Base-by-base conservation (phyloP, 257 asterid species). In the Linderniella brevidens region DNA sequence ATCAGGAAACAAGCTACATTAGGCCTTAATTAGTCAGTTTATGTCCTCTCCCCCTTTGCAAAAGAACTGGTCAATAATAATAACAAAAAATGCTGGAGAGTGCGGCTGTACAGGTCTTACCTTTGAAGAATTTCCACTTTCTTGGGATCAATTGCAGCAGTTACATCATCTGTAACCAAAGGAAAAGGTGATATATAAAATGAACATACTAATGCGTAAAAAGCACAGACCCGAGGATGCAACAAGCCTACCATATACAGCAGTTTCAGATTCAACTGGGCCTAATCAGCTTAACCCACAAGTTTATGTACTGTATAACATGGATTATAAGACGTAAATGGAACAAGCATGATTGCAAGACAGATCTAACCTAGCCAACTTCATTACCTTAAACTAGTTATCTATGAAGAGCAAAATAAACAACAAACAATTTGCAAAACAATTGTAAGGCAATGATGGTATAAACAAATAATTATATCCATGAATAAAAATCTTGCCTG, bases 121-220 rank as follows among this genome's bases (percentile, higher is more conserved):
- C 98, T 76, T 58, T 78, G 86, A 62, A 88, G 93, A 61, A 84
- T 84, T 61, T 88, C 93, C 57, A 81, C 92, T 53, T 80, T 88
- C 56, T 76, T 74, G 51, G 94, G 94, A 78, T 88, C 94, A 64
- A 88, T 75, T 37, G 86, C 87, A 62, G 92, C 78, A 60, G 84
- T 74, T 38, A 88, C 85, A 57, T 77, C 85, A 60, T 78, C 96
- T 88, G 92, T 35, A 43, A 67, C 50, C 39, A 43, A 42, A 53
- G 51, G 67, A 58, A 5, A 29, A 43, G 60, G 53, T 49, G 43
- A 53, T 54, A 55, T 43, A 46, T 58, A 44, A n/a, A n/a, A 49
- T 57, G 19, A 48, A 50, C 48, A 52, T 44, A n/a, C n/a, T n/a
- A n/a, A n/a, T n/a, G n/a, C n/a, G n/a, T n/a, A n/a, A n/a, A n/a